phyloP scores from a whole-genome alignment of 2,329 filamentous ascomycete species.

The Pseudocercospora musae region DNA sequence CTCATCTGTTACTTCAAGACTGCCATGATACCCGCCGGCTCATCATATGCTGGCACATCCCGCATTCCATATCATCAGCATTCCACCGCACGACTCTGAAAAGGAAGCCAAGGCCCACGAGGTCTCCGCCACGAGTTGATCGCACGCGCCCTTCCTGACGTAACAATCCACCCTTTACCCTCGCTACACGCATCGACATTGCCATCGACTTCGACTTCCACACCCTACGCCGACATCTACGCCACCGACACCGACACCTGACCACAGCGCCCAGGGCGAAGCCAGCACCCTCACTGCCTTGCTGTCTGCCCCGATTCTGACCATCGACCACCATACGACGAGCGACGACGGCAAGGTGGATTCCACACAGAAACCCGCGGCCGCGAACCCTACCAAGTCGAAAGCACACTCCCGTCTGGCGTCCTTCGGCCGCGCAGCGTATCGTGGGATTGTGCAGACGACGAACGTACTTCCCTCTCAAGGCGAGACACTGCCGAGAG shows the following conservation, averaged over 20 bases:
- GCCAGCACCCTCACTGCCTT: background rate
- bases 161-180: constrained; percentile 7
- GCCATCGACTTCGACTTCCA: background rate
- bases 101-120: constrained; percentile 14
- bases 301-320: background rate
- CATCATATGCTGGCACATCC: constrained; percentile 16
- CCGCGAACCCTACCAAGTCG: constrained; percentile 25
- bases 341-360: constrained; percentile 32
- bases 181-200: background rate
- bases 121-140: constrained; percentile 20
- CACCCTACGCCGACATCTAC: background rate
- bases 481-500: constrained; percentile 30
- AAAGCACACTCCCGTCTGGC: constrained; percentile 34
- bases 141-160: constrained; percentile 21
- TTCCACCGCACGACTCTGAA: constrained; percentile 13
- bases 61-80: constrained; percentile 23
- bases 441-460: constrained; percentile 26
- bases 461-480: constrained; percentile 14
- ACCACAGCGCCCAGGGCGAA: background rate
- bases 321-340: constrained; percentile 11
- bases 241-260: background rate
- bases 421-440: constrained; percentile 31
- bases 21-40: constrained; percentile 20
- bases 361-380: constrained; percentile 26
- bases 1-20: constrained; percentile 18